Evolutionary conservation across 768 basidiomycete species (phyloP).

Genomic region (Suillus subalutaceus): DNA sequence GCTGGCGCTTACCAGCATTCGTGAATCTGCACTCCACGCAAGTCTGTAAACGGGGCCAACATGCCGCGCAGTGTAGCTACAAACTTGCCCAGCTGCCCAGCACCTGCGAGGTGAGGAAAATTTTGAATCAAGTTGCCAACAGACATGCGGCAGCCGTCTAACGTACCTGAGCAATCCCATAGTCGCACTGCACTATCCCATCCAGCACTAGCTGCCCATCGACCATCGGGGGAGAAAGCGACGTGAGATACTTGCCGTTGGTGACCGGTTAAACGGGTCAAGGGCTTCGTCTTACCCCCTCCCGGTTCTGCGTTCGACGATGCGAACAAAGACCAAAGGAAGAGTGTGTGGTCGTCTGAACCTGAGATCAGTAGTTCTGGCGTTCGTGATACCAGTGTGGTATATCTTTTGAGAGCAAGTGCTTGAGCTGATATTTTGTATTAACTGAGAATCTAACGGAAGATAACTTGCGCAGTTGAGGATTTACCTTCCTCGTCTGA

Average conservation of each 20-base stretch:
- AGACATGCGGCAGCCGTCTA: conserved; percentile 35
- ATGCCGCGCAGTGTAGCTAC: conserved; percentile 87
- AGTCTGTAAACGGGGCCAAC: conserved; percentile 93
- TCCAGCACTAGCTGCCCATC: conserved; percentile 88
- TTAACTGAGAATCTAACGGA: not conserved
- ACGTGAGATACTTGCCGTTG: conserved; percentile 95
- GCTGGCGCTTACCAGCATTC: conserved; percentile 91
- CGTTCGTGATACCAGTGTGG: conserved; percentile 56
- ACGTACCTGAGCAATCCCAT: conserved; percentile 74
- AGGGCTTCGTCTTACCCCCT: conserved; percentile 62
- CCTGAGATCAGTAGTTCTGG: conserved; percentile 92
- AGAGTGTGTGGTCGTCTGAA: conserved; percentile 97
- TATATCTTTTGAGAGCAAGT: conserved; percentile 79
- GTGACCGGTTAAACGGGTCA: conserved; percentile 87
- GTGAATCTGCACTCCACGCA: conserved; percentile 93
- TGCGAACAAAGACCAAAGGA: conserved; percentile 89
- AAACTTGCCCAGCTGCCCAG: conserved; percentile 77
- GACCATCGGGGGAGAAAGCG: conserved; percentile 91
- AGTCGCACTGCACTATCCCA: conserved; percentile 91
- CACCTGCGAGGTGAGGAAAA: conserved; percentile 1
- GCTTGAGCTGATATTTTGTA: conserved; percentile 59
- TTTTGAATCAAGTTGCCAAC: not conserved
- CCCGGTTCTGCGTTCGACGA: conserved; percentile 34
- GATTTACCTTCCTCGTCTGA: conserved; percentile 80
- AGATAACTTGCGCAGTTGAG: not conserved